Percentiles rank a stretch among this genome's conserved stretches.
Evolutionary conservation across 2,329 filamentous ascomycete species (phyloP).

Genomic region (Aspergillus uvarum): DNA sequence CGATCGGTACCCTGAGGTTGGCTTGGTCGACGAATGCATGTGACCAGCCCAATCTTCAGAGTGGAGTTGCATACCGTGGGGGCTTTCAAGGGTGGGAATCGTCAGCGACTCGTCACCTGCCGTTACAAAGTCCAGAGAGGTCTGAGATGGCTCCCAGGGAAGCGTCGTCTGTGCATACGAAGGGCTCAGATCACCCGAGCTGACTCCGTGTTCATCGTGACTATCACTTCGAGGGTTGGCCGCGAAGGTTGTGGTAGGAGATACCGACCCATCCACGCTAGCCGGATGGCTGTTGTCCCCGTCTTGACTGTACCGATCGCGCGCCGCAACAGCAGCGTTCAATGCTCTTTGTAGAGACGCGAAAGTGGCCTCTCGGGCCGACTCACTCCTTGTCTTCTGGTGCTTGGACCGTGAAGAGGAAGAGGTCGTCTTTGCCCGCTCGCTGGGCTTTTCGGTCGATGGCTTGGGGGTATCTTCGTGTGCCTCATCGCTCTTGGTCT

Average conservation of each 20-base stretch:
- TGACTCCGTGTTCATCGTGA: constrained; percentile 9
- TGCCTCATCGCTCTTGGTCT: constrained; percentile 22
- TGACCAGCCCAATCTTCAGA: constrained; percentile 30
- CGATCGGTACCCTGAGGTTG: constrained; percentile 20
- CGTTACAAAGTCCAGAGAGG: constrained; percentile 27
- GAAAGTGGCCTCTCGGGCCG: constrained; percentile 43
- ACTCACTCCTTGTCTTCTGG: constrained; percentile 39
- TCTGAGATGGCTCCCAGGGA: constrained; percentile 30
- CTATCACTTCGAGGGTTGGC: constrained; percentile 16
- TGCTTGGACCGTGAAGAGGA: constrained; percentile 32
- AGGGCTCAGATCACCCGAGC: constrained; percentile 20
- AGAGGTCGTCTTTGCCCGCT: constrained; percentile 21
- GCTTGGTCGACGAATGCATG: constrained; percentile 17
- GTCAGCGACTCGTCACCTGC: constrained; percentile 24
- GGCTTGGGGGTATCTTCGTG: constrained; percentile 31
- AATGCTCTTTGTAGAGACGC: constrained; percentile 47
- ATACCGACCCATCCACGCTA: constrained; percentile 31
- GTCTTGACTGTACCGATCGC: constrained; percentile 30
- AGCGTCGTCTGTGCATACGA: constrained; percentile 32
- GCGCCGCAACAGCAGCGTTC: constrained; percentile 43
- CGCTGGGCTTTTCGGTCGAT: constrained; percentile 23
- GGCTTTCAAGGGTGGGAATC: constrained; percentile 19
- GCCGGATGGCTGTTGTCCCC: constrained; percentile 20
- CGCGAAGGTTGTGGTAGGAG: constrained; percentile 28
- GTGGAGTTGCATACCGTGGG: constrained; percentile 18